A percentile compares a stretch with the other conserved stretches of the same genome.
Evolutionary conservation across 2,329 filamentous ascomycete genomes (phyloP).

Genomic region (Phaeosphaeriaceae sp.): DNA sequence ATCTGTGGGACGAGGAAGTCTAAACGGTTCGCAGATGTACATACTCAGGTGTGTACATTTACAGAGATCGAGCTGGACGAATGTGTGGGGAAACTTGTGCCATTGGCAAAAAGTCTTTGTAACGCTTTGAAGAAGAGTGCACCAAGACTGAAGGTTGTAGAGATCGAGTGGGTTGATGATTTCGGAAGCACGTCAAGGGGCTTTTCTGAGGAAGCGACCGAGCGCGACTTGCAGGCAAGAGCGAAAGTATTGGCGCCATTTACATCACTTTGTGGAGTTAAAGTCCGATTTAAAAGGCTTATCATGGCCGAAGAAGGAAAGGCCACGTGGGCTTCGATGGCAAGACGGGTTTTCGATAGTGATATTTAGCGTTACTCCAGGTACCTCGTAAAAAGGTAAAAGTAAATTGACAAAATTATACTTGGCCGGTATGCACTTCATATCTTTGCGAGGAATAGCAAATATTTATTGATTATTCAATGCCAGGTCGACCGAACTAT

Average conservation of each 20-base stretch:
- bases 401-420: too few relatives aligned
- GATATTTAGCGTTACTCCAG: not conserved
- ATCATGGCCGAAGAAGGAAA: not conserved
- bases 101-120: slow-evolving; percentile 7
- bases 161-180: slow-evolving; percentile 18
- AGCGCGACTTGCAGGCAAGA: slow-evolving; percentile 8
- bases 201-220: not conserved
- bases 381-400: too few relatives aligned
- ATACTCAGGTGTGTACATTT: slow-evolving; percentile 2
- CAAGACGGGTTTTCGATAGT: not conserved
- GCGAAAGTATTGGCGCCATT: slow-evolving; percentile 10
- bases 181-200: not conserved
- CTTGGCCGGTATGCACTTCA: too few relatives aligned
- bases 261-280: slow-evolving; percentile 4
- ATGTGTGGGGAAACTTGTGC: slow-evolving; percentile 4
- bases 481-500: too few relatives aligned
- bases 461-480: too few relatives aligned
- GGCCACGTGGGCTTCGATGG: not conserved
- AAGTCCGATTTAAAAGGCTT: not conserved
- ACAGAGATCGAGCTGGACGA: slow-evolving; percentile 7
- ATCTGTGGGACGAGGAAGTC: slow-evolving; percentile 1
- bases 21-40: not conserved
- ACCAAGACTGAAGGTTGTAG: slow-evolving; percentile 6
- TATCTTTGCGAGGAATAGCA: too few relatives aligned
- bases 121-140: slow-evolving; percentile 3